These are phyloP conservation scores for Escallonia rubra DNA, from an alignment of 129 eudicot genomes.

Conservation along the genomic window DNA sequence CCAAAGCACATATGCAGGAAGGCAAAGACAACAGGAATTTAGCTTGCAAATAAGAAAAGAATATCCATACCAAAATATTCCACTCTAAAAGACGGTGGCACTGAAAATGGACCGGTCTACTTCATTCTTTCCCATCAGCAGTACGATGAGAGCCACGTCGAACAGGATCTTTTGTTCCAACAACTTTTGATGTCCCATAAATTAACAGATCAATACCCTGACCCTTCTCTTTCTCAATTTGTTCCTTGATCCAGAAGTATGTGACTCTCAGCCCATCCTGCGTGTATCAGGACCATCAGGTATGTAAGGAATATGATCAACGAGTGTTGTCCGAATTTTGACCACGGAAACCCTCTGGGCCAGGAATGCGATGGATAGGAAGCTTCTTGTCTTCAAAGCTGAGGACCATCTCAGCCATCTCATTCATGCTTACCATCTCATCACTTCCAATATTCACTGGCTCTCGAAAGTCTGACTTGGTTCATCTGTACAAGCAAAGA, in stretches of 20 bases:
- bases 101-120: neutral
- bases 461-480: constrained; percentile 90
- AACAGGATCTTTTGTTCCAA: constrained; percentile 96
- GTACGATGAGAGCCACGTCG: constrained; percentile 94
- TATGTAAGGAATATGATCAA: constrained; percentile 8
- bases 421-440: constrained; percentile 99
- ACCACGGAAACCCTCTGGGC: constrained; percentile 99
- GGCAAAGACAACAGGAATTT: neutral
- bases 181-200: constrained; percentile 94
- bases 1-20: neutral
- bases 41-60: neutral
- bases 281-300: constrained; percentile 1
- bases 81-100: constrained; percentile 13
- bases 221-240: constrained; percentile 78
- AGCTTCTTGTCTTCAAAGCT: constrained; percentile 84
- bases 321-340: constrained; percentile 84
- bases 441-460: constrained; percentile 98
- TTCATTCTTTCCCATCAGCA: constrained; percentile 96
- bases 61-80: neutral
- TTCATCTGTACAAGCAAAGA: constrained; percentile 37
- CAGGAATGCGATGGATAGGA: constrained; percentile 94
- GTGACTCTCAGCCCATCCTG: constrained; percentile 97
- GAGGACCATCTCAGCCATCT: constrained; percentile 91
- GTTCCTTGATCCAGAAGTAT: constrained; percentile 98
- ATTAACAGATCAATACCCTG: constrained; percentile 59